Evolutionary conservation across 352 stramenopile genomes (phyloP).

Genomic region (Thraustotheca clavata): DNA sequence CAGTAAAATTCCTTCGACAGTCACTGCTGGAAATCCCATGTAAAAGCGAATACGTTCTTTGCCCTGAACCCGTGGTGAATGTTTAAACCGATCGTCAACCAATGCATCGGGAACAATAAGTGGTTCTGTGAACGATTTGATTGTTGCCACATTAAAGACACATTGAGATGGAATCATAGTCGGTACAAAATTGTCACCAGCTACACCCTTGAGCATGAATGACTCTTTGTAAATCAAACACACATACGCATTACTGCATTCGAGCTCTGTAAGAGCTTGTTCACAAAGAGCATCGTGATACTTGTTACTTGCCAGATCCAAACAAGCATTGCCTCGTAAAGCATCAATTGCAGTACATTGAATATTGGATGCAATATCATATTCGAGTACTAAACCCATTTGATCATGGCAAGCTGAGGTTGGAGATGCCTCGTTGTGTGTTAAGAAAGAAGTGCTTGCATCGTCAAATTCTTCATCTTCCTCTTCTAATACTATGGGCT

Average conservation of each 20-base stretch:
- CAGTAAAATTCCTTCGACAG: neutral
- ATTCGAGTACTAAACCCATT: neutral
- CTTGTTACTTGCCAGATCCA: neutral
- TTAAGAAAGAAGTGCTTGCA: neutral
- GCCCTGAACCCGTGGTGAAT: conserved; percentile 2
- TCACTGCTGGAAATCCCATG: neutral
- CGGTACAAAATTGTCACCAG: conserved; percentile 4
- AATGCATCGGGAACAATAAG: conserved; percentile 13
- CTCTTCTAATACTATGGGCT: too few species aligned
- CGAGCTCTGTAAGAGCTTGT: neutral
- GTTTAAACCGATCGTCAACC: conserved; percentile 2
- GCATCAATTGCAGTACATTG: neutral
- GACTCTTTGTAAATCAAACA: conserved; percentile 15
- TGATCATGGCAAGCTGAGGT: neutral
- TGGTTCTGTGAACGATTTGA: neutral
- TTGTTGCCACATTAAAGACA: neutral
- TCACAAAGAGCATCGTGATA: conserved; percentile 18
- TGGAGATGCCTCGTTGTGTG: neutral
- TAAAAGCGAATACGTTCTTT: conserved; percentile 14
- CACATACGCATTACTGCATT: conserved; percentile 12
- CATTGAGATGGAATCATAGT: conserved; percentile 5
- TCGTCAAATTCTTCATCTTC: neutral
- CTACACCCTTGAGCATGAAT: conserved; percentile 19
- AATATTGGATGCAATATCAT: neutral
- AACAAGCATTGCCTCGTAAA: neutral